These are phyloP conservation scores for Verruconis gallopava DNA, from an alignment of 2,329 filamentous ascomycete species.

Conservation along the genomic window DNA sequence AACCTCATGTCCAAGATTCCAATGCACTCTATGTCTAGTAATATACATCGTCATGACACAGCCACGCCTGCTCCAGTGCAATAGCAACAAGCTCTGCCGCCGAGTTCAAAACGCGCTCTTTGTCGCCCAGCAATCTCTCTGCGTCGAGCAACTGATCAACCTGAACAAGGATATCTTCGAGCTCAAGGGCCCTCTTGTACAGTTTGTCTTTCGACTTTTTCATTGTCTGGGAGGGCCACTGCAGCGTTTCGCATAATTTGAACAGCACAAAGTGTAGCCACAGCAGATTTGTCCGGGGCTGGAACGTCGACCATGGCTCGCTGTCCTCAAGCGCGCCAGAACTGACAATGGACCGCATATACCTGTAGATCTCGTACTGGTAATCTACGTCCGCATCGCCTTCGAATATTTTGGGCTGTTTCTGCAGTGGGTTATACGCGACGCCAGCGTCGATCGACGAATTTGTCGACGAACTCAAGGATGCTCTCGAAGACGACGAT, in stretches of 20 bases:
- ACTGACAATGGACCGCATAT: constrained; percentile 33
- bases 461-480: background rate
- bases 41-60: constrained; percentile 10
- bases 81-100: constrained; percentile 8
- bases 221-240: background rate
- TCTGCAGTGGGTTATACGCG: constrained; percentile 34
- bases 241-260: constrained; percentile 36
- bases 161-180: background rate
- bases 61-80: constrained; percentile 11
- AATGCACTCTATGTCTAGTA: no score
- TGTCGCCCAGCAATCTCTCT: background rate
- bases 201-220: background rate
- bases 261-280: constrained; percentile 51
- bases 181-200: background rate
- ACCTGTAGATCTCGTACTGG: constrained; percentile 44
- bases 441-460: constrained; percentile 17
- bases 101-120: constrained; percentile 4
- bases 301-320: constrained; percentile 38
- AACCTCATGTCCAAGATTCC: no score
- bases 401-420: constrained; percentile 30
- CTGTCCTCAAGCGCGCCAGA: constrained; percentile 21
- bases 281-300: constrained; percentile 48
- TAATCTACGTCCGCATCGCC: constrained; percentile 36
- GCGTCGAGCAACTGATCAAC: constrained; percentile 4
- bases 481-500: background rate